Base-by-base conservation (phyloP, 345 rosid genomes). In the Eucalyptus grandis region DNA sequence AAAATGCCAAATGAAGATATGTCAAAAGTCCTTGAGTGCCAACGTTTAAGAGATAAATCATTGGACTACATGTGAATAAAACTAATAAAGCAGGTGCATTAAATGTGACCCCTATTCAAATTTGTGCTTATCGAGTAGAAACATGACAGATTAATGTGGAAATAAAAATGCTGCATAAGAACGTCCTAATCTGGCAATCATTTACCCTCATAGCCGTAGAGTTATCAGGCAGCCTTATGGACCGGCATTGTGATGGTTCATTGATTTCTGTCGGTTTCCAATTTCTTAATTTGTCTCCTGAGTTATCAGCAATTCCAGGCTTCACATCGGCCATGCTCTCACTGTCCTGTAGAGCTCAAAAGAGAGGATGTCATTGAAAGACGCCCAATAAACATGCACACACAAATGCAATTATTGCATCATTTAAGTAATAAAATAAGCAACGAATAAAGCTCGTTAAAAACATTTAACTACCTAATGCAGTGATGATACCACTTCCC, bases 221-320 rank as follows among this genome's bases (percentile, higher is more conserved):
- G 46, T 88, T 93, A 89, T 96, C 98, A 62, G 95, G 95, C 9
- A 97, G 96, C 96, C 96, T 97, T 89, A 95, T 81, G 86, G 99
- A 94, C 53, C 93, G 96, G 87, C 98, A 95, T 88, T 95, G 98
- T 31, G 96, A 93, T 89, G 94, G 91, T 90, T 97, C 97, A 91
- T 91, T 96, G 87, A 97, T 95, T 94, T 96, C 98, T 87, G 95
- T 95, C 87, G 91, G 91, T 90, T 96, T 97, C 96, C 97, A 94
- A 86, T 91, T 93, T 90, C 94, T 93, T 88, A 97, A 92, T 89
- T 95, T 94, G 89, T 95, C 97, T 87, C 90, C 34, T 7, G 94
- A 89, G 88, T 95, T 97, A 58, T 97, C 95, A 56, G 92, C 92
- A 92, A 94, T 92, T 92, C 95, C 93, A 30, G 97, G 96, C 90